Evolutionary conservation across 306 rosid genomes (phyloP).

Genomic region (Lathyrus tuberosus): DNA sequence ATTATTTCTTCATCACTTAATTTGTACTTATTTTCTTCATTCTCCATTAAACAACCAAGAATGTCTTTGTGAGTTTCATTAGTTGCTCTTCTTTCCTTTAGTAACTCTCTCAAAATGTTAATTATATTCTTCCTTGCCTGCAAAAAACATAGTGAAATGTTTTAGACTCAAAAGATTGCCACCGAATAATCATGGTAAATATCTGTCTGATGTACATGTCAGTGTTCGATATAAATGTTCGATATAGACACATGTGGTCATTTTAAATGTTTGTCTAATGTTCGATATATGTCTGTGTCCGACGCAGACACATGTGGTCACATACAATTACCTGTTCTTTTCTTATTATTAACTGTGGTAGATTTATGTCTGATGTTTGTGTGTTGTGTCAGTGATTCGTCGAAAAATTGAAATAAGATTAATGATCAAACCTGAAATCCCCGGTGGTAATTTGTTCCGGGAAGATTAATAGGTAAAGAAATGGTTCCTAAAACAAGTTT

Average conservation of each 20-base stretch:
- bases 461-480: conserved; percentile 90
- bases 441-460: conserved; percentile 78
- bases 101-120: conserved; percentile 55
- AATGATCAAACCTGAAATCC: conserved; percentile 69
- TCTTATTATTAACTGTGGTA: not conserved
- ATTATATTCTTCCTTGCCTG: conserved; percentile 89
- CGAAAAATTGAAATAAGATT: not conserved
- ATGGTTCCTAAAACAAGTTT: conserved; percentile 87
- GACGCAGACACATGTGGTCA: not conserved
- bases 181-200: too few species aligned
- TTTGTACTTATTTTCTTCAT: conserved; percentile 60
- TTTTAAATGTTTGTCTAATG: too few species aligned
- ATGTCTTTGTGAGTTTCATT: conserved; percentile 62
- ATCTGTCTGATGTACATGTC: too few species aligned
- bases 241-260: too few species aligned
- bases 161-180: not conserved
- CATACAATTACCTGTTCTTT: not conserved
- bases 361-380: not conserved
- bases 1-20: conserved; percentile 81
- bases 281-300: too few species aligned
- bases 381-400: too few species aligned
- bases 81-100: conserved; percentile 72
- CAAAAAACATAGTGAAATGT: not conserved
- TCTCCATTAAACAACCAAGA: conserved; percentile 68
- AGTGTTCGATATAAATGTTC: too few species aligned